Percentiles rank a stretch among this genome's conserved stretches.
Evolutionary conservation across 192 early-diverging fungal species (phyloP).

Genomic region (Rhizoclosmatium sp.): DNA sequence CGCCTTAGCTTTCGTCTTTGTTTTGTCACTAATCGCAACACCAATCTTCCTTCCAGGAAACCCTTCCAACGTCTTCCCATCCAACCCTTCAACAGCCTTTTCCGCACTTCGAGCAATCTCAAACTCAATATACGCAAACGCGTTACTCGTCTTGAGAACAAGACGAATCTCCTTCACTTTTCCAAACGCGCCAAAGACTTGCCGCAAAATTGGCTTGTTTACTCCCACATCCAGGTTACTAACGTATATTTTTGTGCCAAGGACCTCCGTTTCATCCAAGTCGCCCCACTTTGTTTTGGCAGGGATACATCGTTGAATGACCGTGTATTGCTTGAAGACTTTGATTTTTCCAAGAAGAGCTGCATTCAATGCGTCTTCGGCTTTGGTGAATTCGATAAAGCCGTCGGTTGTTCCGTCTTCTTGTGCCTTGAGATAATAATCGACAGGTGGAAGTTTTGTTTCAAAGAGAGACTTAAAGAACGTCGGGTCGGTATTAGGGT

Average conservation of each 20-base stretch:
- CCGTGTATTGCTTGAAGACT: conserved; percentile 17
- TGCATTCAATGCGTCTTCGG: conserved; percentile 41
- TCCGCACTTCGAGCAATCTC: conserved; percentile 44
- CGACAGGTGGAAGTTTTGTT: conserved; percentile 46
- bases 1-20: conserved; percentile 29
- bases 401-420: conserved; percentile 50
- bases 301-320: conserved; percentile 51
- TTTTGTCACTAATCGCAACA: conserved; percentile 59
- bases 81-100: conserved; percentile 30
- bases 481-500: conserved; percentile 13
- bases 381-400: conserved; percentile 53
- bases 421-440: conserved; percentile 51
- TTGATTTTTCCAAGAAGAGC: conserved; percentile 31
- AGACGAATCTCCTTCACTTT: conserved; percentile 55
- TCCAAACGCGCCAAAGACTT: conserved; percentile 56
- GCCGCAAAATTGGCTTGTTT: conserved; percentile 47
- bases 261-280: conserved; percentile 28
- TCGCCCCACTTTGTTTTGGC: conserved; percentile 43
- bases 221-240: conserved; percentile 45
- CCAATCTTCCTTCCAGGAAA: conserved; percentile 37
- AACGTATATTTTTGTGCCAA: conserved; percentile 55
- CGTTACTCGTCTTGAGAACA: conserved; percentile 38
- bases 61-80: conserved; percentile 40
- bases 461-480: conserved; percentile 36
- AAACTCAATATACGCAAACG: conserved; percentile 64